Evolutionary conservation across 202 grass and related monocot genomes (phyloP), one percentile per base, ranked within the genome.

Genomic region (Carex arenaria): DNA sequence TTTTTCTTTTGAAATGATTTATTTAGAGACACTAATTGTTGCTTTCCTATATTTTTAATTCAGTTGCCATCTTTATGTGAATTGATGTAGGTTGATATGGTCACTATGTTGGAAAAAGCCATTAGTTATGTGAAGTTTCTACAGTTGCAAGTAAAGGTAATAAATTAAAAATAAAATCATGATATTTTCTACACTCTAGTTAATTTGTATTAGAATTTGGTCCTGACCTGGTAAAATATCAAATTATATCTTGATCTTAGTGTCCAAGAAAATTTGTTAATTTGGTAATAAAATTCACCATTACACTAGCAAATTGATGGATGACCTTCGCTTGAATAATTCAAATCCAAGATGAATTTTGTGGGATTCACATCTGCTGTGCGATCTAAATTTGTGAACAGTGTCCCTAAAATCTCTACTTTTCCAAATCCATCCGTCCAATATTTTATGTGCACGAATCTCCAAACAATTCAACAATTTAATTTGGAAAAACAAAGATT

Each of bases 81-180:
- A 71, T 20, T 71, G n/a, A 18, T 78, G 38, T 67, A 97, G 94
- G 95, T 94, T 83, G 95, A 98, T 87, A 79, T 98, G 87, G 92
- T 98, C 56, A 98, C 95, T 75, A 98, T 98, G 95, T 85, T 98
- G 23, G 95, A 98, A 76, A 98, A 98, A 81, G 95, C 95, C 18
- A 94, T 98, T 77, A 91, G 73, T 84, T 98, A 98, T 79, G 95
- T 98, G 80, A 94, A 97, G 86, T 97, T 97, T 74, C 89, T 94
- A 38, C 95, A 97, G 73, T 83, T 97, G 71, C 95, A 97, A 98
- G 92, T 93, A 38, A 98, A 98, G 87, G 95, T 97, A 49, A 68
- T 83, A 42, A 65, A 65, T 31, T 2, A 7, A 45, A 14, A 45
- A 82, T 70, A 14, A 34, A 4, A 62, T 28, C 30, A 47, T 38